phyloP scores from a whole-genome alignment of 2,329 filamentous ascomycete genomes.

The Parastagonospora nodorum region DNA sequence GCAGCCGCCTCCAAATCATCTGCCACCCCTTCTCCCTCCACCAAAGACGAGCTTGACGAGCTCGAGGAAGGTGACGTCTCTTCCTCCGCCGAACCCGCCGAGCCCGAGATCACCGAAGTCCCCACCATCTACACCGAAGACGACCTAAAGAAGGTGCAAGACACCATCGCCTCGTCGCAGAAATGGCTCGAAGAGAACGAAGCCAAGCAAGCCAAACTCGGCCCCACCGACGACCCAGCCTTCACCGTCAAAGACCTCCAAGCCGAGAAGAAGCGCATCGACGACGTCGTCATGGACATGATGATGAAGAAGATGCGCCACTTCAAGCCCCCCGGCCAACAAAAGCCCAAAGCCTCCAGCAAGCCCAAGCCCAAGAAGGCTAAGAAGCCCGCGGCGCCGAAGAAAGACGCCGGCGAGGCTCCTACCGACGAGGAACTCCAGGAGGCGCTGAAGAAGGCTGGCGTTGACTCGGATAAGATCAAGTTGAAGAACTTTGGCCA shows the following conservation, averaged over 20 bases:
- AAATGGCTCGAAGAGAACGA: conserved; percentile 73
- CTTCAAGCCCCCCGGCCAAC: conserved; percentile 47
- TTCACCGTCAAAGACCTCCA: conserved; percentile 71
- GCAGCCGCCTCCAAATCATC: conserved; percentile 48
- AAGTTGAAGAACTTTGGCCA: conserved; percentile 24
- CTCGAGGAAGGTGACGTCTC: conserved; percentile 72
- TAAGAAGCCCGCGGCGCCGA: conserved; percentile 18
- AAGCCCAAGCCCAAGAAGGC: conserved; percentile 44
- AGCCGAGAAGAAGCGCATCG: conserved; percentile 71
- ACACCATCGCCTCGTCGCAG: conserved; percentile 64
- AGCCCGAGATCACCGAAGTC: conserved; percentile 35
- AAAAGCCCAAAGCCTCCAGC: conserved; percentile 33
- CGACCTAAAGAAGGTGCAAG: conserved; percentile 71
- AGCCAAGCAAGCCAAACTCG: conserved; percentile 62
- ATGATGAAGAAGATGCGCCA: conserved; percentile 63
- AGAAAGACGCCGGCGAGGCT: conserved; percentile 39
- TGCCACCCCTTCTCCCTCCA: conserved; percentile 52
- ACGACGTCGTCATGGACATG: conserved; percentile 71
- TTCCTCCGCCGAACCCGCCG: conserved; percentile 39
- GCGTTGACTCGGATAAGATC: conserved; percentile 32
- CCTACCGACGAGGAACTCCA: conserved; percentile 38
- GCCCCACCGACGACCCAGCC: conserved; percentile 72
- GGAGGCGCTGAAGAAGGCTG: conserved; percentile 39
- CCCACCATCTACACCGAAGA: conserved; percentile 69
- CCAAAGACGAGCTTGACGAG: conserved; percentile 64